Conservation (phyloP, 2,329 filamentous ascomycete genomes). For the Pseudocercospora fijiensis region DNA sequence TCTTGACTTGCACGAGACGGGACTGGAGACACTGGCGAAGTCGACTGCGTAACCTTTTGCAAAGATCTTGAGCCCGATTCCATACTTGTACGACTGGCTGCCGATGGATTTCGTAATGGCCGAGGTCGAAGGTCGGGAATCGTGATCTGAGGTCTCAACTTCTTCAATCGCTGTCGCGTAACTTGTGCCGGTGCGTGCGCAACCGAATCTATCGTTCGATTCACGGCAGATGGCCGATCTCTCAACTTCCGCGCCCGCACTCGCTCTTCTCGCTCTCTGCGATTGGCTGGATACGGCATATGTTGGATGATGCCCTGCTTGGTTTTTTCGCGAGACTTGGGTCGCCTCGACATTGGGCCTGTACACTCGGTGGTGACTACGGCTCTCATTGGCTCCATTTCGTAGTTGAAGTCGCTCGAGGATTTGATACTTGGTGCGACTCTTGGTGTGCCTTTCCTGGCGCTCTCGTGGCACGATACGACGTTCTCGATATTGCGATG, state of each 20-base stretch:
- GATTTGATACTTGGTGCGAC: slow-evolving; percentile 35
- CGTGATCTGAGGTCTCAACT: slow-evolving; percentile 35
- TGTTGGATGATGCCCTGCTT: slow-evolving; percentile 17
- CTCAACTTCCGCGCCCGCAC: slow-evolving; percentile 38
- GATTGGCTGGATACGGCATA: slow-evolving; percentile 22
- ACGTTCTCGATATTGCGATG: slow-evolving; percentile 32
- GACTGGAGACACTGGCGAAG: slow-evolving; percentile 34
- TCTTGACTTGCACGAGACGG: slow-evolving; percentile 27
- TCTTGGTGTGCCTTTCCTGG: slow-evolving; percentile 29
- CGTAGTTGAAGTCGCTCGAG: slow-evolving; percentile 30
- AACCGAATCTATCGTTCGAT: slow-evolving; percentile 31
- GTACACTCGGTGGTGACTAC: slow-evolving; percentile 37
- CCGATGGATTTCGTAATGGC: slow-evolving; percentile 32
- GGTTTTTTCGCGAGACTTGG: slow-evolving; percentile 30
- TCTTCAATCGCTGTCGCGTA: slow-evolving; percentile 31
- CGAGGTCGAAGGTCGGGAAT: slow-evolving; percentile 31
- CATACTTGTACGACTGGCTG: slow-evolving; percentile 19
- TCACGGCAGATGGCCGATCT: slow-evolving; percentile 29
- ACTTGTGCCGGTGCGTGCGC: slow-evolving; percentile 26
- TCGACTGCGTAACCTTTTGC: slow-evolving; percentile 32
- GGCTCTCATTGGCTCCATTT: slow-evolving; percentile 28
- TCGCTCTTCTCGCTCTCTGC: slow-evolving; percentile 36
- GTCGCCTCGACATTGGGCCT: slow-evolving; percentile 35
- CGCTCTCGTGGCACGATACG: slow-evolving; percentile 21
- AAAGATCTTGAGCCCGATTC: slow-evolving; percentile 34